Evolutionary conservation across 1,139 yeast species (phyloP), one percentile per base, ranked within the genome.

Genomic region (Yamadazyma friedrichii): DNA sequence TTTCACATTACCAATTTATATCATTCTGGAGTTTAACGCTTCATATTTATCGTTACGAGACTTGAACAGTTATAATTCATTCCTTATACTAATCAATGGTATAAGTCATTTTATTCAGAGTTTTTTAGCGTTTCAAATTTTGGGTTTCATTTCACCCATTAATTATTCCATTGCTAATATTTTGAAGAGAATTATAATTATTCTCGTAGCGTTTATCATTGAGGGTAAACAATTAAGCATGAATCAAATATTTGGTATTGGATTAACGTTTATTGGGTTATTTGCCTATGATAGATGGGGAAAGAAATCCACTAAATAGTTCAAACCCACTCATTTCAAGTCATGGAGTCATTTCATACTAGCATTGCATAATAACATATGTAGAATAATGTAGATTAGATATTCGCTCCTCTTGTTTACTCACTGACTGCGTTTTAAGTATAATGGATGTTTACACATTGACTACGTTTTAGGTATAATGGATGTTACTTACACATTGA

Each of bases 151-250:
- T 27, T 79, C 91, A 11, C 94, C 98, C 1, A 93, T 91, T 37
- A 87, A 91, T 49, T 91, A 91, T 64, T 85, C 95, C 31, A 88
- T 91, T 54, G 97, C 97, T 33, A 87, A 87, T 56, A 81, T 91
- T 44, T 66, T 89, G 62, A 91, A 91, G 60, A 78, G 98, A 51
- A 88, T 91, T 41, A 84, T 88, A 28, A 91, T 91, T 39, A 89
- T 91, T 43, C 65, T 83, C 20, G 84, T 84, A 45, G 88, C 96
- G 6, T 82, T 91, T 49, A 46, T 86, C 8, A 83, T 94, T 80
- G 91, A 91, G 70, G 78, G 87, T 59, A 71, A 86, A 57, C 60
- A 62, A 51, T 62, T 73, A 38, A 62, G 77, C 8, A 58, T 67
- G 22, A 51, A 56, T 24, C 97, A 91, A 61, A 77, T 81, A 25